Base-by-base conservation (phyloP, 345 rosid species). In the Microthlaspi erraticum region DNA sequence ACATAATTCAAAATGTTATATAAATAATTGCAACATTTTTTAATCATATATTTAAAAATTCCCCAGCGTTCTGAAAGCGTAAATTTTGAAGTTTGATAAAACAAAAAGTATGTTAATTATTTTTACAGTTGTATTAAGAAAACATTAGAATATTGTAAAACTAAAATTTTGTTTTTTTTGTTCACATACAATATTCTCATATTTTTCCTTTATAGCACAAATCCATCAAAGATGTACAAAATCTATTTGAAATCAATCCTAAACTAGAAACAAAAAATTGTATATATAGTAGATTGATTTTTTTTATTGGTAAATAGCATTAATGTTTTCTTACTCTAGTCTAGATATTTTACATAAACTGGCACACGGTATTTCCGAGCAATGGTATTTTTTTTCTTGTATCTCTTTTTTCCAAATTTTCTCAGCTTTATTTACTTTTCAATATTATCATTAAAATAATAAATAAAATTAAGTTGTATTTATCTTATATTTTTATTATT, bases 291-390 rank as follows among this genome's bases (percentile, higher is more conserved):
- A 33, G 7, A 64, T 32, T 37, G n/a, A 18, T n/a, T n/a, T n/a
- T n/a, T n/a, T 5, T 55, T 67, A 34, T 60, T 75, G 57, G 31
- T 54, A 46, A 19, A 55, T 63, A 54, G 39, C 75, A 62, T 63
- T 63, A 56, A 56, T 2, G 36, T 69, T 49, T 63, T 7, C 52
- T 62, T 48, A 32, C 29, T 19, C 60, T 70, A 33, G 20, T 50
- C 33, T 69, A 76, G 79, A 76, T 76, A 55, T 74, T 17, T 48
- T 48, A 57, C 61, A 76, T 63, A 46, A 60, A 70, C 57, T 70
- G 56, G 66, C 66, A 32, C 71, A 76, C 62, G 48, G 48, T 56
- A 66, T 68, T 60, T 60, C 4, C 0, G 0, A 54, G 18, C 23
- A 75, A 17, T 53, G 29, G 18, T 68, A 56, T 39, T 23, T 39